Evolutionary conservation across 805 yeast species (phyloP), one percentile per base, ranked within the genome.

Genomic region (Metschnikowia hibisci): DNA sequence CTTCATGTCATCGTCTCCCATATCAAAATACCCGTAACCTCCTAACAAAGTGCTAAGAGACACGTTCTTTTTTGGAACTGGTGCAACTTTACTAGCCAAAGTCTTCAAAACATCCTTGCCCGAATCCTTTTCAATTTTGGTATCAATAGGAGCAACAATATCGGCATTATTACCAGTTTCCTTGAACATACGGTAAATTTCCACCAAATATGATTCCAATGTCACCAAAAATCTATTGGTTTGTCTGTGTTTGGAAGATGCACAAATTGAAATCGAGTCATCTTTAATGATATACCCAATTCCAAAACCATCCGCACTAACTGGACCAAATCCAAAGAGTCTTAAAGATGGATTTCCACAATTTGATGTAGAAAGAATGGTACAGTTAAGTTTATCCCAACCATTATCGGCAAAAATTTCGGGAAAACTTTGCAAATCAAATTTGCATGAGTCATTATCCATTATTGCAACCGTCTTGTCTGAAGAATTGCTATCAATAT

Each of bases 381-480:
- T 84, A 52, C 82, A 85, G 64, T 87, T 87, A 46, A 89, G 66
- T 57, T 81, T 79, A 54, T 83, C 87, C 96, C 96, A 89, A 23
- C 96, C 95, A 7, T 78, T 69, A 62, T 89, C 96, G 1, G 86
- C 84, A 65, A 88, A 89, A 11, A 89, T 75, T 4, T 81, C 68
- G 6, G 96, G 96, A 39, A 87, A 67, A 32, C 59, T 61, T 27
- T 50, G 53, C 40, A 65, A 54, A 22, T 49, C 46, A 10, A 45
- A 41, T 32, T 56, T 56, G 5, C 52, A 32, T 1, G 40, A 23
- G 12, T 48, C 53, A 12, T 36, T 46, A 37, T 51, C 42, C 30
- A 54, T 53, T 29, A 43, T 51, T 7, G 64, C 66, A 15, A 64
- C 56, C 3, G 71, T 62, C 34, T 56, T 54, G 9, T 66, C 69